phyloP scores from a whole-genome alignment of 2,329 filamentous ascomycete species.

The Trichoderma sp. region DNA sequence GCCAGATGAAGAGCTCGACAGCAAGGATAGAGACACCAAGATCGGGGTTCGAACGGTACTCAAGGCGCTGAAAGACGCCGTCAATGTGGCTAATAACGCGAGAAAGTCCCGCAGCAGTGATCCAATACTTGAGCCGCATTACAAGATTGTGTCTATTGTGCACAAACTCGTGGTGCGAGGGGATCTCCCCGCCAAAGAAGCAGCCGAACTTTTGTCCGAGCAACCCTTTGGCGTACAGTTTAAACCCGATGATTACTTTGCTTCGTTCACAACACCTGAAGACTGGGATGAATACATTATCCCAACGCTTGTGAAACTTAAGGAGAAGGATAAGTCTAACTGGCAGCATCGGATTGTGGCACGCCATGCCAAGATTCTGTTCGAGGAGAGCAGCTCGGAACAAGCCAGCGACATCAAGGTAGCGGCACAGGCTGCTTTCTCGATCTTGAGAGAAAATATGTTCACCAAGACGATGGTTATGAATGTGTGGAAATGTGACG shows the following conservation, averaged over 20 bases:
- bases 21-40: slow-evolving; percentile 37
- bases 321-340: slow-evolving; percentile 81
- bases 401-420: slow-evolving; percentile 45
- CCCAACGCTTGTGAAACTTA: slow-evolving; percentile 48
- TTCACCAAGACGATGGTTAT: slow-evolving; percentile 94
- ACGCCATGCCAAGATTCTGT: slow-evolving; percentile 60
- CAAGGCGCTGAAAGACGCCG: slow-evolving; percentile 48
- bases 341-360: slow-evolving; percentile 93
- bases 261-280: slow-evolving; percentile 45
- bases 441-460: slow-evolving; percentile 67
- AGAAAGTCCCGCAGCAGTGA: slow-evolving; percentile 62
- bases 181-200: slow-evolving; percentile 47
- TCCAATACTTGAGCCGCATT: slow-evolving; percentile 85
- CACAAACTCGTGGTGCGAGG: slow-evolving; percentile 71
- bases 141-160: slow-evolving; percentile 78
- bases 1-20: slow-evolving; percentile 41
- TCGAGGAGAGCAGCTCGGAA: slow-evolving; percentile 40
- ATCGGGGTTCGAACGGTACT: slow-evolving; percentile 41
- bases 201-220: slow-evolving; percentile 50
- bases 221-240: slow-evolving; percentile 49
- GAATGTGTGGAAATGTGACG: slow-evolving; percentile 92
- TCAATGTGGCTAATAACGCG: slow-evolving; percentile 48
- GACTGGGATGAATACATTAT: slow-evolving; percentile 58
- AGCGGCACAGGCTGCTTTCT: slow-evolving; percentile 75
- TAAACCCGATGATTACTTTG: slow-evolving; percentile 34